Evolutionary conservation across 257 asterid genomes (phyloP).

Genomic region (Ilex aquifolium): DNA sequence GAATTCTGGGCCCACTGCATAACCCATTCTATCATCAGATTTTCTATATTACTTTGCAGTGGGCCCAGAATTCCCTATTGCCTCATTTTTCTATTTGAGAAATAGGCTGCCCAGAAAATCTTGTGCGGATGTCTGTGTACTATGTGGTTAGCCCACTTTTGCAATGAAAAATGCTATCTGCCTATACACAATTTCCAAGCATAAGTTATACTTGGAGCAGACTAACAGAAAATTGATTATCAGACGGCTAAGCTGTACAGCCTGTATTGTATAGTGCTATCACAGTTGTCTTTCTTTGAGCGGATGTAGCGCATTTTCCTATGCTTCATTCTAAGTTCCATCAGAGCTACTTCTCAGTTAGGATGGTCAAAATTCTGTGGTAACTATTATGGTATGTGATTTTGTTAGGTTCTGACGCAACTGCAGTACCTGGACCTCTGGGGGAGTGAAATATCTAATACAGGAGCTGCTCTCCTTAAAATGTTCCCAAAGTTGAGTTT

Average conservation of each 20-base stretch:
- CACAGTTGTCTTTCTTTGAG: background rate
- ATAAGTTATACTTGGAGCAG: background rate
- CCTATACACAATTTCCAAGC: no score
- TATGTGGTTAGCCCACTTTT: background rate
- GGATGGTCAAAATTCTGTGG: background rate
- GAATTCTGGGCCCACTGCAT: background rate
- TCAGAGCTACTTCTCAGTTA: background rate
- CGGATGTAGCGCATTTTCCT: background rate
- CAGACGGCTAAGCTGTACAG: background rate
- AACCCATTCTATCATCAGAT: background rate
- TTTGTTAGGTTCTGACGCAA: constrained; percentile 52
- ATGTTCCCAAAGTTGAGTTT: constrained; percentile 52
- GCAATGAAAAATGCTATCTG: background rate
- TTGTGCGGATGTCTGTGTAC: no score
- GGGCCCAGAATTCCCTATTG: no score
- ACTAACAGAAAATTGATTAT: background rate
- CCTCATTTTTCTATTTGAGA: no score
- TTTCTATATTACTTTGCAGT: no score
- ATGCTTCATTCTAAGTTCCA: background rate
- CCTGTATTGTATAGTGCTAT: no score
- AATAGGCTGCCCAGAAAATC: no score
- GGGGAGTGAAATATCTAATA: constrained; percentile 74
- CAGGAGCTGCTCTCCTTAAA: constrained; percentile 50
- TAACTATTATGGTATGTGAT: constrained; percentile 9
- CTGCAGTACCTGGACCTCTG: constrained; percentile 76